Evolutionary conservation across 2,329 filamentous ascomycete species (phyloP).

Genomic region (Verticillium klebahnii): DNA sequence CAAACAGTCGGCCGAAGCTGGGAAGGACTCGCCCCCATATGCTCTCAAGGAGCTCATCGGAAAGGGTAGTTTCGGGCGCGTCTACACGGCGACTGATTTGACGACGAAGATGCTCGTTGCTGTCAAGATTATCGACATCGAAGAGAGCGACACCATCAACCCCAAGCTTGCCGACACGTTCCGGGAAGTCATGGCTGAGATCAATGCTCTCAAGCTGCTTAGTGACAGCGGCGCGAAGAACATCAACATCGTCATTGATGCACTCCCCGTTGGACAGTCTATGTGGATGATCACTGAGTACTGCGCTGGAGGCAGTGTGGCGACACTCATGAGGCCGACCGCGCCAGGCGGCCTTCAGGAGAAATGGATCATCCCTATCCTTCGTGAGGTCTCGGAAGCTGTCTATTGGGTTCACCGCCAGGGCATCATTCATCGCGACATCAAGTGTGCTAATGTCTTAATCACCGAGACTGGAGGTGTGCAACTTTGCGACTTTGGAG

Average conservation of each 20-base stretch:
- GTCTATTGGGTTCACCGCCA: slow-evolving; percentile 64
- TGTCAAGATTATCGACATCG: slow-evolving; percentile 81
- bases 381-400: slow-evolving; percentile 62
- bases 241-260: slow-evolving; percentile 77
- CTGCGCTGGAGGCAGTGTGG: slow-evolving; percentile 79
- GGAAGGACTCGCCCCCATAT: slow-evolving; percentile 60
- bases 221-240: slow-evolving; percentile 72
- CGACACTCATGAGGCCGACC: slow-evolving; percentile 65
- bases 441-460: slow-evolving; percentile 76
- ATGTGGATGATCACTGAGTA: slow-evolving; percentile 90
- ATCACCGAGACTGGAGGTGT: slow-evolving; percentile 73
- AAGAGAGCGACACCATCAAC: slow-evolving; percentile 66
- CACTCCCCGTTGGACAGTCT: slow-evolving; percentile 69
- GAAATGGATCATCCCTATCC: slow-evolving; percentile 65
- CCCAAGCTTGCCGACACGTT: slow-evolving; percentile 63
- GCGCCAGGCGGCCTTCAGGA: slow-evolving; percentile 61
- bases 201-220: slow-evolving; percentile 65
- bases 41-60: slow-evolving; percentile 69
- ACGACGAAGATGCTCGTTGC: slow-evolving; percentile 56
- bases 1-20: slow-evolving; percentile 55
- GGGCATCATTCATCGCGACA: slow-evolving; percentile 66
- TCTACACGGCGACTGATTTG: slow-evolving; percentile 59
- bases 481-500: slow-evolving; percentile 81
- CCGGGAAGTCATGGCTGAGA: slow-evolving; percentile 65
- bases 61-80: slow-evolving; percentile 69